phyloP scores from a whole-genome alignment of 805 yeast species.

The Candida odintsovae region DNA sequence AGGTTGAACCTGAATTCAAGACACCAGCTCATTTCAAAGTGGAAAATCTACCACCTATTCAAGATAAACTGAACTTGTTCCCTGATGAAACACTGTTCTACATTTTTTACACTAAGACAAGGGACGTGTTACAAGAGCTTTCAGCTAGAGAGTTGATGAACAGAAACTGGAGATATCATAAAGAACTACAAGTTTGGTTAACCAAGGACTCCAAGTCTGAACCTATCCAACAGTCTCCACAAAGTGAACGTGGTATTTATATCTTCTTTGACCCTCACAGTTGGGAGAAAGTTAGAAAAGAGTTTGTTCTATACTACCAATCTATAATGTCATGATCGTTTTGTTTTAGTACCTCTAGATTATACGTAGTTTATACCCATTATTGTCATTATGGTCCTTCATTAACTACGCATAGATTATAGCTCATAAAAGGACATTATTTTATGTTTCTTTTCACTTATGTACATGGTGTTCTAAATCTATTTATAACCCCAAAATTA shows the following conservation, averaged over 20 bases:
- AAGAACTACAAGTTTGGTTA: conserved; percentile 92
- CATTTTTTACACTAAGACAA: conserved; percentile 89
- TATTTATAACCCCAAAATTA: background rate
- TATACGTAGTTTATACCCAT: background rate
- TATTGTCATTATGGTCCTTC: too few relatives aligned
- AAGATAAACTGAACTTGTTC: conserved; percentile 51
- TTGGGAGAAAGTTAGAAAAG: conserved; percentile 90
- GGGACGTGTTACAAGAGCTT: conserved; percentile 87
- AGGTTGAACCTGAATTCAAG: conserved; percentile 78
- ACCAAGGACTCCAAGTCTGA: conserved; percentile 90
- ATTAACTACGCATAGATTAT: too few relatives aligned
- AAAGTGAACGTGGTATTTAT: conserved; percentile 89
- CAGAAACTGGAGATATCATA: conserved; percentile 96
- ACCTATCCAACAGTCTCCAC: conserved; percentile 74
- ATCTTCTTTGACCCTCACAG: conserved; percentile 92
- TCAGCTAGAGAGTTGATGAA: conserved; percentile 87
- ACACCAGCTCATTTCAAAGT: conserved; percentile 43
- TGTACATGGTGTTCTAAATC: background rate
- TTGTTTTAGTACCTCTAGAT: background rate
- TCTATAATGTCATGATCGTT: conserved; percentile 43
- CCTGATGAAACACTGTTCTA: conserved; percentile 91
- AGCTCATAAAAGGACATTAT: background rate
- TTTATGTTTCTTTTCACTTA: background rate
- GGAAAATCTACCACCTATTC: conserved; percentile 8
- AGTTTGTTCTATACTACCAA: conserved; percentile 53